Evolutionary conservation across 2,329 filamentous ascomycete genomes (phyloP).

Genomic region (Seiridium unicorne): DNA sequence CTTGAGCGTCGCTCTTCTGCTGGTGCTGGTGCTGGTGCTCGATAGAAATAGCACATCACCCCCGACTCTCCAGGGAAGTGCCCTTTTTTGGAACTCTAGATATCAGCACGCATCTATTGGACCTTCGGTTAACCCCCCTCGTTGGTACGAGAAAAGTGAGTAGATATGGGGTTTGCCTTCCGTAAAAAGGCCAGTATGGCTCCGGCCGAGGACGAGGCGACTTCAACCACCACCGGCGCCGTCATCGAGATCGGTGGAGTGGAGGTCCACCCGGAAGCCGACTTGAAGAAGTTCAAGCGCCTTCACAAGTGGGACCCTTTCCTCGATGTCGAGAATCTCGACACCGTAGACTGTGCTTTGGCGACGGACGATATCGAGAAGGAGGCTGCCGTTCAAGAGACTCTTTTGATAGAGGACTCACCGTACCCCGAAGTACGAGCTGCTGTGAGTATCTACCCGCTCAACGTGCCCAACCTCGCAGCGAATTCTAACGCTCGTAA

Average conservation of each 20-base stretch:
- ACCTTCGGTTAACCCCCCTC: background rate
- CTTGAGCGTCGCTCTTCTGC: background rate
- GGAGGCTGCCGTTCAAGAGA: conserved; percentile 55
- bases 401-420: conserved; percentile 62
- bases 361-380: conserved; percentile 53
- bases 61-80: background rate
- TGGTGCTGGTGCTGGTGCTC: background rate
- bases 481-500: background rate
- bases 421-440: conserved; percentile 68
- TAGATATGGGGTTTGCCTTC: conserved; percentile 1
- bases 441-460: conserved; percentile 41
- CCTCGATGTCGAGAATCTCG: conserved; percentile 59
- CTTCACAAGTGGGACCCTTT: conserved; percentile 65
- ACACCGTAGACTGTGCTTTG: conserved; percentile 59
- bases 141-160: background rate
- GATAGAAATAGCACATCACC: background rate
- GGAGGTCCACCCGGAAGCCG: background rate
- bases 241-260: conserved; percentile 2
- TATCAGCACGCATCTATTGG: background rate
- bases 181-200: background rate
- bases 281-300: conserved; percentile 55
- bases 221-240: background rate
- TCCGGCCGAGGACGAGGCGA: background rate
- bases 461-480: background rate
- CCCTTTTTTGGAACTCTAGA: background rate